Base-by-base conservation (phyloP, 164 flowering plant genomes). In the Kingdonia uniflora region DNA sequence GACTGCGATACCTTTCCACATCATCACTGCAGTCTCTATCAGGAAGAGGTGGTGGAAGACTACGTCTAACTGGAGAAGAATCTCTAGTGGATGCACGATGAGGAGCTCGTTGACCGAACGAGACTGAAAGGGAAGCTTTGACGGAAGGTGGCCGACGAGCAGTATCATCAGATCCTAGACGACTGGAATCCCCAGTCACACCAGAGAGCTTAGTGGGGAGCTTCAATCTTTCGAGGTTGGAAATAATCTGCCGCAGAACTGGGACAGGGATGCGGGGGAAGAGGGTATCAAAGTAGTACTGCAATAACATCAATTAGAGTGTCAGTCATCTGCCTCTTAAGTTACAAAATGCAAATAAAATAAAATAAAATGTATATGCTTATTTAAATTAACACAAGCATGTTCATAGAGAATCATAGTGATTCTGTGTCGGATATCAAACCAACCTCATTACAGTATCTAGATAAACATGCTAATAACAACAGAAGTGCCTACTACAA, bases 91-190 rank as follows among this genome's bases (percentile, higher is more conserved):
- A 89, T 42, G 97, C 92, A 67, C 99, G 95, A 64, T 94, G 99
- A 6, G 99, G 99, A 53, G 99, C 99, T 19, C 97, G 91, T 71
- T 92, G 99, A 51, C 99, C 99, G 71, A 94, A 94, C n/a, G 99
- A 94, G 52, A 94, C 99, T 12, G 99, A 94, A 51, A 94, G 92
- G 14, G 99, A 74, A 59, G 99, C 99, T 68, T 94, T 94, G 45
- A 94, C 99, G 64, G 99, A 94, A 11, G 99, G 99, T 21, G 99
- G 99, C 1, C 99, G 74, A 6, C 97, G 84, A 6, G 97, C 95
- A 59, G 92, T 94, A 24, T 94, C 99, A 40, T 94, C 99, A 49
- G 95, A 84, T 15, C 90, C 96, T 76, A 73, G 85, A 22, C 91
- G 88, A 47, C 51, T 76, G 16, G 82, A 22, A 33, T 89, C 97